Percentiles rank a stretch among this genome's conserved stretches.
Evolutionary conservation across 2,329 filamentous ascomycete genomes (phyloP).

Genomic region (Epichloe festucae): DNA sequence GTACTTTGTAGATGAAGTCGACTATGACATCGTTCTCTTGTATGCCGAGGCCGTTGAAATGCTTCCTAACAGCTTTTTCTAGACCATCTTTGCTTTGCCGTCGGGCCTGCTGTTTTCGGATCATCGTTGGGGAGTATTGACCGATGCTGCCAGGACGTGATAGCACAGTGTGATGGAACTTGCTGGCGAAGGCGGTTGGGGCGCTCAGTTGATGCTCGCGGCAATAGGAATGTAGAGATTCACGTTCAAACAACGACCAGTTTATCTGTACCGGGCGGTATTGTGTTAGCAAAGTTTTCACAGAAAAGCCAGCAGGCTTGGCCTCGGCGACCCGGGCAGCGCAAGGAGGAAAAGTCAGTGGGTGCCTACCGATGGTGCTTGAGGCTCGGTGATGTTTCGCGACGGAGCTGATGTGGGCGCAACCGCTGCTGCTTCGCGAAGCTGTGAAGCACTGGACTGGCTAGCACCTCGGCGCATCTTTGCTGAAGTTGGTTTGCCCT

Average conservation of each 20-base stretch:
- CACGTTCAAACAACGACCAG: constrained; percentile 56
- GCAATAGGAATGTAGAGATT: constrained; percentile 62
- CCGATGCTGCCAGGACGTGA: constrained; percentile 52
- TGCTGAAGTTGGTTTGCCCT: constrained; percentile 29
- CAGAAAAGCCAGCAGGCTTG: not conserved
- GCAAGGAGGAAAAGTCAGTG: constrained; percentile 4
- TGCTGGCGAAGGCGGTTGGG: constrained; percentile 54
- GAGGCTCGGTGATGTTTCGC: constrained; percentile 16
- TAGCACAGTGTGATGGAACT: constrained; percentile 49
- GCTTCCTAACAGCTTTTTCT: constrained; percentile 60
- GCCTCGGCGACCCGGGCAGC: not conserved
- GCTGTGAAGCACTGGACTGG: constrained; percentile 33
- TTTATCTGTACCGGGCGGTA: constrained; percentile 31
- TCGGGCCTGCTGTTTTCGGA: constrained; percentile 47
- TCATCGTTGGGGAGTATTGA: constrained; percentile 63
- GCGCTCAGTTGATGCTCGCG: constrained; percentile 59
- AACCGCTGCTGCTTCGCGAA: constrained; percentile 18
- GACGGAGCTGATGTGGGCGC: constrained; percentile 22
- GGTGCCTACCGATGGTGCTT: constrained; percentile 22
- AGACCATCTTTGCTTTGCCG: constrained; percentile 62
- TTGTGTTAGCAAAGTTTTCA: constrained; percentile 6
- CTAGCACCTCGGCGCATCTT: constrained; percentile 45
- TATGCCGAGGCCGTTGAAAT: constrained; percentile 70
- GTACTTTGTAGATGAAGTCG: constrained; percentile 60
- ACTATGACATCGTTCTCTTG: constrained; percentile 76